Base-by-base conservation (phyloP, 371 early-diverging fungal genomes). In the Haplosporangium sp. region DNA sequence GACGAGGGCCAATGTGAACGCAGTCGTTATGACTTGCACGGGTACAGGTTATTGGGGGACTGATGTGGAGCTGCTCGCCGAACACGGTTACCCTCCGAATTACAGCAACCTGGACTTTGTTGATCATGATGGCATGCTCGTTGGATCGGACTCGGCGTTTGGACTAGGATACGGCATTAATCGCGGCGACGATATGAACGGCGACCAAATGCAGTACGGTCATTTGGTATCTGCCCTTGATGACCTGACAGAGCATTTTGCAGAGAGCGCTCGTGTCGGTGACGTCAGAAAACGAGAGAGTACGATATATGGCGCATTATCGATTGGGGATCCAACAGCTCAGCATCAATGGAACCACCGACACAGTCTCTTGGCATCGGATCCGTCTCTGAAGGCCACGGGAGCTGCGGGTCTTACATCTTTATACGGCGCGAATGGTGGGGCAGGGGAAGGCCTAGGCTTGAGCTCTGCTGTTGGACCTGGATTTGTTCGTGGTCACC, bases 211-310 rank as follows among this genome's bases (percentile, higher is more conserved):
- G 23, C 79, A 79, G 63, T 79, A 79, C 59, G 79, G 73, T n/a
- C 73, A 79, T 9, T 62, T 72, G 55, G 69, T 79, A 16, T 72
- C 73, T 36, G 73, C 79, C 4, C 55, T 79, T 21, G 73, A 79
- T 54, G 79, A 79, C n/a, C 51, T 79, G 58, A 79, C 79, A 11
- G 79, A 79, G 51, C 79, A 79, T 23, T 79, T 79, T 55, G 79
- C 79, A n/a, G 79, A 72, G 55, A 72, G 73, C 40, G 66, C 79
- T 9, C 69, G 68, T 18, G 45, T 57, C 7, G 65, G 73, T 11
- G 73, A 77, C 16, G 57, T 53, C 18, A 50, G 73, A 50, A 79
- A 79, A 36, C 77, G 77, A 0, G 77, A 76, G 36, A 76, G 77
- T 45, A 53, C 57, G n/a, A 50, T 40, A 0, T 47, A 48, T 45